Evolutionary conservation across 2,329 filamentous ascomycete species (phyloP).

Genomic region (Paecilomyces fulvus): DNA sequence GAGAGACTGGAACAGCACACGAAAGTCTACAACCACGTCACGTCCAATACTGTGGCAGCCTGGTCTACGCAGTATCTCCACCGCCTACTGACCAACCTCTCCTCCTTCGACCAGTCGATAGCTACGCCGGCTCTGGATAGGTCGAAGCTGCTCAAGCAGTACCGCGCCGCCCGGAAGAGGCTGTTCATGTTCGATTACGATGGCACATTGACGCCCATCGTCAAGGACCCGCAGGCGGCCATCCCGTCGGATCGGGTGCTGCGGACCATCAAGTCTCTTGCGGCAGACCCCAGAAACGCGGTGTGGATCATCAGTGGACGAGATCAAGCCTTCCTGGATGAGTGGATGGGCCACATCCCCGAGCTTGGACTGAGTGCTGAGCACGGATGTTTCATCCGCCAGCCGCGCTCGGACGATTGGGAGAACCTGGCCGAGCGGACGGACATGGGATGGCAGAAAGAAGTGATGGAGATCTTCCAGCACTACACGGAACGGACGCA

Average conservation of each 20-base stretch:
- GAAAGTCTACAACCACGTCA: conserved; percentile 74
- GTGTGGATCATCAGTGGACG: conserved; percentile 99
- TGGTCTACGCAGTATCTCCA: conserved; percentile 78
- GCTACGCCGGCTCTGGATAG: conserved; percentile 78
- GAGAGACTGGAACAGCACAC: conserved; percentile 61
- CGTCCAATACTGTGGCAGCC: conserved; percentile 72
- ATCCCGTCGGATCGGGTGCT: conserved; percentile 80
- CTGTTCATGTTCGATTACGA: conserved; percentile 99
- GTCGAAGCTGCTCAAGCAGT: conserved; percentile 61
- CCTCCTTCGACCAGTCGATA: conserved; percentile 64
- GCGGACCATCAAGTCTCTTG: conserved; percentile 67
- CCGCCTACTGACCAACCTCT: conserved; percentile 70
- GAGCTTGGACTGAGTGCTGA: conserved; percentile 92
- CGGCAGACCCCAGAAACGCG: conserved; percentile 69
- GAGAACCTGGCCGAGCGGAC: conserved; percentile 77
- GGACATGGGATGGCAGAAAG: conserved; percentile 87
- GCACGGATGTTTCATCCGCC: conserved; percentile 89
- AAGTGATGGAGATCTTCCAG: conserved; percentile 77
- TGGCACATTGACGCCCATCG: conserved; percentile 90
- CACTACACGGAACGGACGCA: conserved; percentile 80
- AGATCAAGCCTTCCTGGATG: conserved; percentile 81
- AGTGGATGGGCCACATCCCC: conserved; percentile 85
- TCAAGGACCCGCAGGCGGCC: conserved; percentile 80
- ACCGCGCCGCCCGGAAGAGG: conserved; percentile 65
- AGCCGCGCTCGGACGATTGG: conserved; percentile 70